Evolutionary conservation across 2,329 filamentous ascomycete species (phyloP).

Genomic region (Epichloe sylvatica): DNA sequence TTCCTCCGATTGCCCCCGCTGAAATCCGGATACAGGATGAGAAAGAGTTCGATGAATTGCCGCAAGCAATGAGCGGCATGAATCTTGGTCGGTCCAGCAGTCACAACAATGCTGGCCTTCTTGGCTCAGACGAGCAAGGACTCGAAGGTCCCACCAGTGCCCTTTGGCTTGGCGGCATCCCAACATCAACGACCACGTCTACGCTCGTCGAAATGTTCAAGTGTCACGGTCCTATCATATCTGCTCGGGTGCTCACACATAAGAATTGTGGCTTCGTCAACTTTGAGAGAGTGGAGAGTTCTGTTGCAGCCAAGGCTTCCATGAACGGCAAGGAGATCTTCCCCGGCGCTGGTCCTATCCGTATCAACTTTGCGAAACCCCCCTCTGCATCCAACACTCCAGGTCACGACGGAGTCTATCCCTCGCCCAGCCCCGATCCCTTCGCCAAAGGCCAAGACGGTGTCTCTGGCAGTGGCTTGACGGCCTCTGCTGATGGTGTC

Average conservation of each 20-base stretch:
- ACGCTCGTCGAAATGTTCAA: constrained; percentile 93
- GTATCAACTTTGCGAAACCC: constrained; percentile 95
- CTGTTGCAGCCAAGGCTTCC: constrained; percentile 71
- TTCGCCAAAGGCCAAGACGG: constrained; percentile 45
- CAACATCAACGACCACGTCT: constrained; percentile 89
- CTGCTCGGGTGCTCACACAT: constrained; percentile 85
- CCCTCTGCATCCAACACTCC: constrained; percentile 82
- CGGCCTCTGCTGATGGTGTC: constrained; percentile 17
- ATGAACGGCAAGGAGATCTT: constrained; percentile 98
- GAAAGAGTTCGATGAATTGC: constrained; percentile 64
- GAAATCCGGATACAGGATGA: constrained; percentile 65
- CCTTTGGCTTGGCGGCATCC: constrained; percentile 94
- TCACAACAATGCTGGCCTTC: constrained; percentile 50
- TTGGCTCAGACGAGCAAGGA: constrained; percentile 62
- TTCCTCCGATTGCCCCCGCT: constrained; percentile 61
- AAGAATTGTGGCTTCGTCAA: constrained; percentile 99
- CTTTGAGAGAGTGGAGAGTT: constrained; percentile 83
- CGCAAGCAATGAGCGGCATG: constrained; percentile 71
- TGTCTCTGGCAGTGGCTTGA: constrained; percentile 22
- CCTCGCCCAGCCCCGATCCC: constrained; percentile 82
- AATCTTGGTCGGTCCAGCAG: constrained; percentile 54
- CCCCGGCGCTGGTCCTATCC: constrained; percentile 82
- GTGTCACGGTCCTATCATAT: constrained; percentile 80
- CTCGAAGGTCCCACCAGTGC: constrained; percentile 85
- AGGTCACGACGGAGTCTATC: constrained; percentile 73